Evolutionary conservation across 345 rosid genomes (phyloP), one percentile per base, ranked within the genome.

Genomic region (Salix brachista): DNA sequence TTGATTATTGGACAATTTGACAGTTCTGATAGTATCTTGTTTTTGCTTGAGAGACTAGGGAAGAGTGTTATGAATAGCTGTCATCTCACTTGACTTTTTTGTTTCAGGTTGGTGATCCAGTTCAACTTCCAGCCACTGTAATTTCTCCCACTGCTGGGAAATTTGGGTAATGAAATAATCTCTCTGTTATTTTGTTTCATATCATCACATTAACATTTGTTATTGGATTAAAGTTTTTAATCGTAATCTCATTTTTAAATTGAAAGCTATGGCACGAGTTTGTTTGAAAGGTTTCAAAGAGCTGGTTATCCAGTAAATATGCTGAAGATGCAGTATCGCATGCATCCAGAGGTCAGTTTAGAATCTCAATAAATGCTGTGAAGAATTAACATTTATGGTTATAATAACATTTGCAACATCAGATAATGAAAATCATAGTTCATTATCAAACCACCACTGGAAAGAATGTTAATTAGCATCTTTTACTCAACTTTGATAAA

Each of bases 91-190:
- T 76, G 16, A 18, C 3, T 74, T 60, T 82, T 58, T 25, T 67
- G 46, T 67, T 80, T 78, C 78, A 93, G 99, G 97, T 96, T 28
- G 98, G 98, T 42, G 97, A 96, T 86, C 96, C 99, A 1, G 92
- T 91, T 82, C 99, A 96, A 86, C 87, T 96, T 69, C 97, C 99
- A 65, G 99, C 97, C 79, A 93, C 99, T 74, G 99, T 96, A 19
- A 96, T 96, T 82, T 96, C 99, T 78, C 79, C 92, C 23, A 67
- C 83, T 76, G 98, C 99, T 77, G 88, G 81, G 80, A 86, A 87
- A 77, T 77, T 83, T 65, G 97, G 99, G 99, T 96, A 87, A 81
- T 64, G 72, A 67, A 2, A 17, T 34, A 19, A 6, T 67, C 12
- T 36, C 25, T 32, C 10, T 67, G 36, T 13, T 67, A 62, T 69